Evolutionary conservation across 108 stramenopile genomes (phyloP), one percentile per base, ranked within the genome.

Genomic region (Stephanodiscus triporus): DNA sequence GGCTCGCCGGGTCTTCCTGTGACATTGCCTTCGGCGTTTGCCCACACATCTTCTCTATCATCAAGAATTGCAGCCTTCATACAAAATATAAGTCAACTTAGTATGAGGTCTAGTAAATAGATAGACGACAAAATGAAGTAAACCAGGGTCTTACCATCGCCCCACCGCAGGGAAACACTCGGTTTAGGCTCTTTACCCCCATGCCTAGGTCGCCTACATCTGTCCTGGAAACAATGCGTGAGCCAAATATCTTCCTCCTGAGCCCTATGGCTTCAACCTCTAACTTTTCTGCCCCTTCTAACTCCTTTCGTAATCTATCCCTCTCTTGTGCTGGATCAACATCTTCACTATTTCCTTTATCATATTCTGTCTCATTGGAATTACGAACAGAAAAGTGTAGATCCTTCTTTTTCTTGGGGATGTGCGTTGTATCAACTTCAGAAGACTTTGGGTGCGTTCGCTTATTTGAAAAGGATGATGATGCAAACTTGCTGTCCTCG

Each of bases 21-120:
- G 37, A 20, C 67, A 70, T 90, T 94, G 54, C 91, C 84, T 22
- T 75, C 63, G 1, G 91, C 91, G 63, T 93, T 93, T 56, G 94
- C 94, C 94, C 94, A 95, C 4, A 95, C 94, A 80, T 95, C 94
- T 82, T 95, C 94, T 19, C 94, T 78, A 73, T 95, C 94, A 66
- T 95, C 94, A 17, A 95, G 70, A 48, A 95, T 91, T 1, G 85
- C 91, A 55, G 90, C 86, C 75, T 76, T 63, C 30, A 30, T n/a
- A 61, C 16, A 24, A 36, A 27, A 1, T 60, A 34, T 54, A 9
- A 11, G 55, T 37, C 4, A 0, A 29, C 26, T 19, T 14, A n/a
- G 61, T 27, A 63, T 55, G 53, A 56, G 26, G 22, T 47, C 38
- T 32, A 7, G 16, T 22, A 19, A 70, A 16, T 19, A 16, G 4